Evolutionary conservation across 2,329 filamentous ascomycete genomes (phyloP).

Genomic region (Torrubiella hemipterigena): DNA sequence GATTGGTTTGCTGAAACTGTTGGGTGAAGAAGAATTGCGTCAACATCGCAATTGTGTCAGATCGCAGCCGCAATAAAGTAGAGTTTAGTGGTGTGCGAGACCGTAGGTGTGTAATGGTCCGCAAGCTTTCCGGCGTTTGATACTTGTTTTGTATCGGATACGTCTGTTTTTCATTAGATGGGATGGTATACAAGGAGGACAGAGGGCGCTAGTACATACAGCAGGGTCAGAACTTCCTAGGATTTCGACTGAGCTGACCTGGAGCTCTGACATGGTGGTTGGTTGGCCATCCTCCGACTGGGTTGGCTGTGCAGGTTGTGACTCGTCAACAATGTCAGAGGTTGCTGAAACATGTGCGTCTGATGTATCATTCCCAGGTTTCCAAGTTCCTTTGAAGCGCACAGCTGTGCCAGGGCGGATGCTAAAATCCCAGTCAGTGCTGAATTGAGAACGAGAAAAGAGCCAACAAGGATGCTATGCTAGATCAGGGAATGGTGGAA

Average conservation of each 20-base stretch:
- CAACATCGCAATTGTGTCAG: constrained; percentile 61
- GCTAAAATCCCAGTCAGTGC: constrained; percentile 29
- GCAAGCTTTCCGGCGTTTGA: constrained; percentile 77
- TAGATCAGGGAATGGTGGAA: constrained; percentile 12
- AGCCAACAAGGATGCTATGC: constrained; percentile 14
- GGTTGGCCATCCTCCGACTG: background rate
- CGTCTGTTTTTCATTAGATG: constrained; percentile 39
- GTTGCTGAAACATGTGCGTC: no score
- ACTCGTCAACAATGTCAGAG: constrained; percentile 2
- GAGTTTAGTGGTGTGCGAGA: constrained; percentile 71
- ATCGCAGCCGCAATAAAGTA: constrained; percentile 69
- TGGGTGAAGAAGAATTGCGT: constrained; percentile 63
- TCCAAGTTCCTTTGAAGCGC: constrained; percentile 66
- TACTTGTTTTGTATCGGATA: constrained; percentile 97
- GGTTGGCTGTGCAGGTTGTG: background rate
- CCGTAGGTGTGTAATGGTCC: constrained; percentile 78
- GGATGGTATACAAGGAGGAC: no score
- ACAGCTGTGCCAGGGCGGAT: constrained; percentile 74
- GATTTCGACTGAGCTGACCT: constrained; percentile 56
- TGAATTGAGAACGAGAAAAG: constrained; percentile 2
- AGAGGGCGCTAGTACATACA: constrained; percentile 44
- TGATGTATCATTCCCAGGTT: no score
- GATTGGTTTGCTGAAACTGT: constrained; percentile 73
- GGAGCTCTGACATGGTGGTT: constrained; percentile 54
- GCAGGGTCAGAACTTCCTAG: constrained; percentile 71